Conservation (phyloP, 345 rosid genomes). For the Citrus medica region DNA sequence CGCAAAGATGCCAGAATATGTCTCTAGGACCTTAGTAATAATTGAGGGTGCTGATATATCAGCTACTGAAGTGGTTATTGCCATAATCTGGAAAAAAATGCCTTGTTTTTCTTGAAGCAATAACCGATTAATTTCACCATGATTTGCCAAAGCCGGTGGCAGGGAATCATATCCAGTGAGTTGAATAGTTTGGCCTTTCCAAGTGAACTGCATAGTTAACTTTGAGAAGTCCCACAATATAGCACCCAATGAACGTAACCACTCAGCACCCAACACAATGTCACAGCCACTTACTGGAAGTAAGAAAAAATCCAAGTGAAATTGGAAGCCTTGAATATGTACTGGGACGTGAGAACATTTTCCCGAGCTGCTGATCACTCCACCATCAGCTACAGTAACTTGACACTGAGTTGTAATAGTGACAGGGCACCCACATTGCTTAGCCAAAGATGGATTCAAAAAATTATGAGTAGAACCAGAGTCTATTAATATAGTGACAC, state of each 20-base stretch:
- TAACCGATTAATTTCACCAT: background rate
- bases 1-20: background rate
- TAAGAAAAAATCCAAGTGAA: background rate
- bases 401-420: background rate
- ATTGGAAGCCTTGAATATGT: background rate
- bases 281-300: background rate
- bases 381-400: background rate
- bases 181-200: background rate
- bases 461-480: background rate
- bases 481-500: background rate
- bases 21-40: background rate
- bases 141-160: background rate
- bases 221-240: background rate
- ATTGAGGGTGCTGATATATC: background rate
- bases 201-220: background rate
- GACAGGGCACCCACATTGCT: background rate
- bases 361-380: background rate
- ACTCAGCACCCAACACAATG: background rate
- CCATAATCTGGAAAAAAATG: background rate
- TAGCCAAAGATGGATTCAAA: background rate
- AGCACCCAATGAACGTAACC: background rate
- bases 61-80: background rate
- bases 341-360: background rate
- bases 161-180: background rate
- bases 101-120: background rate